Evolutionary conservation across 441 rosid species (phyloP), one percentile per base, ranked within the genome.

Genomic region (Erodium moschatum): DNA sequence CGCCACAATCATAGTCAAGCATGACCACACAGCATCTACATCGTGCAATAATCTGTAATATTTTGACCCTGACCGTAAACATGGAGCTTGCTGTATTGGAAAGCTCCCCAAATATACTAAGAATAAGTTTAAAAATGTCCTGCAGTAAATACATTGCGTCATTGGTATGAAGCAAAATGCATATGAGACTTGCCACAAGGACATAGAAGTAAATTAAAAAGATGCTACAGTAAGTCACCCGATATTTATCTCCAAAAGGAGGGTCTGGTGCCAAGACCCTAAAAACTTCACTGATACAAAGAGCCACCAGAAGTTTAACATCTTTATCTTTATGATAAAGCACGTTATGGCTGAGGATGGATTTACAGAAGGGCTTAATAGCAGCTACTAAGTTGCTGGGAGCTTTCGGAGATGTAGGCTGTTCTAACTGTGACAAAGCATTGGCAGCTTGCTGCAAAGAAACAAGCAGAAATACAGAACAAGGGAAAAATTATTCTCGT

Each of bases 191-290:
- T 48, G 19, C 24, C 72, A 60, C 10, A 54, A 29, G 65, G 7
- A 67, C 52, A 31, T 50, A 75, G 65, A n/a, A 2, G 69, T 2
- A 35, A 61, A 33, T 31, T 12, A 16, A 19, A 31, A 21, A 40
- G 11, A 48, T 29, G 38, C 5, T 40, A 50, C 66, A 10, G 64
- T 44, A 62, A 65, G 35, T 72, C 81, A 90, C 98, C 86, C 82
- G 87, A 83, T 83, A 72, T 76, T 77, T 76, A 67, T 88, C 97
- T 67, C 83, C 92, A 67, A 93, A 89, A 68, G 96, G 96, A 9
- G 81, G 90, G 13, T 86, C 84, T 18, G 99, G 97, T 63, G 99
- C 97, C 67, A 87, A 70, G 75, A 91, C 81, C 71, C 97, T 81
- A 66, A 91, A 94, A 42, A 82, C 63, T 75, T 94, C 99, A 64